Conservation (phyloP, 306 rosid species). For the Amphicarpaea edgeworthii region DNA sequence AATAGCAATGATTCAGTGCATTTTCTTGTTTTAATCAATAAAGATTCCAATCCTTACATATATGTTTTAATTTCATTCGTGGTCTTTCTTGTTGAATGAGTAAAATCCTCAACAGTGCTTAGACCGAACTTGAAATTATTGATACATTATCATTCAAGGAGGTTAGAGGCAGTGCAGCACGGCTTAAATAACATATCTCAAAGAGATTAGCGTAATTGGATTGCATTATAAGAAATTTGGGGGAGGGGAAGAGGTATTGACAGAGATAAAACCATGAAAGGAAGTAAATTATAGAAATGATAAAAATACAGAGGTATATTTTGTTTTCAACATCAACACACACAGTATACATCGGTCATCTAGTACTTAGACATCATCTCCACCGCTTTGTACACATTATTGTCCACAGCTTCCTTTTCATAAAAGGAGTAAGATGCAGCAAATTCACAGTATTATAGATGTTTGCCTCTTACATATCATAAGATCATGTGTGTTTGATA, state of each 20-base stretch:
- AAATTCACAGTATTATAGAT: constrained; percentile 42
- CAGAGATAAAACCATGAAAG: neutral
- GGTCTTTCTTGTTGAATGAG: neutral
- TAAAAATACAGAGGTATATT: neutral
- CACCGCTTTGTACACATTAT: constrained; percentile 36
- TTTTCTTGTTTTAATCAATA: neutral
- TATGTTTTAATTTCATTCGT: neutral
- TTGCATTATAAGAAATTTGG: neutral
- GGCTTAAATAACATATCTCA: constrained; percentile 3
- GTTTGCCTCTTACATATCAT: constrained; percentile 40
- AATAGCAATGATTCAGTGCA: no score
- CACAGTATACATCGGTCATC: constrained; percentile 28
- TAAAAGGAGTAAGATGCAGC: constrained; percentile 31
- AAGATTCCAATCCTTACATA: neutral
- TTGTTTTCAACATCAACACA: neutral
- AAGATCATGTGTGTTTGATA: constrained; percentile 18
- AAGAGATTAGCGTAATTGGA: neutral
- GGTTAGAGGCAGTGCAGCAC: neutral
- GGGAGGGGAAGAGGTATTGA: neutral
- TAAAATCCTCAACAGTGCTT: neutral
- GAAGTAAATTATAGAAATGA: neutral
- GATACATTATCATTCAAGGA: neutral
- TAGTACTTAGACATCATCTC: constrained; percentile 22
- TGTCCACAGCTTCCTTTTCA: constrained; percentile 21
- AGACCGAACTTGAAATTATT: neutral